These are phyloP conservation scores for Paulownia fortunei DNA, from an alignment of 257 asterid genomes.

Conservation along the genomic window DNA sequence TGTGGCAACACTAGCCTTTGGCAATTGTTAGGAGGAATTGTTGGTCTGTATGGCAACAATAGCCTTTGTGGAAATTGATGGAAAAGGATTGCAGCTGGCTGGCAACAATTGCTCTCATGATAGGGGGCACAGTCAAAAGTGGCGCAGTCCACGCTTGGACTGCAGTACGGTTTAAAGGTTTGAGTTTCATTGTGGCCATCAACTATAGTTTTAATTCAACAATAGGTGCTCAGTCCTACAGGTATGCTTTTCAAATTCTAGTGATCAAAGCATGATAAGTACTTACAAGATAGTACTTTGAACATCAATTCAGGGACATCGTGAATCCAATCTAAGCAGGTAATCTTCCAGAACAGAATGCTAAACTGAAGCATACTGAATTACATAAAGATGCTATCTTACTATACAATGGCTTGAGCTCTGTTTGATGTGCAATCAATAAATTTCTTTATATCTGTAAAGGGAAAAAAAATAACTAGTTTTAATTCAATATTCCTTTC, in stretches of 20 bases:
- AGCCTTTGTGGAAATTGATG: background rate
- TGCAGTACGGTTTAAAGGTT: background rate
- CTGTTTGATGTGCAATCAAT: background rate
- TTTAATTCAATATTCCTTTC: background rate
- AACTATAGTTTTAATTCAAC: background rate
- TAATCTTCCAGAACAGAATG: background rate
- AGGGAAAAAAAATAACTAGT: background rate
- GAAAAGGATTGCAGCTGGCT: too few relatives aligned
- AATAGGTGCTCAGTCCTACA: background rate
- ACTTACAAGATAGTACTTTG: background rate
- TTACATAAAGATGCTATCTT: background rate
- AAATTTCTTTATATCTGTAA: background rate
- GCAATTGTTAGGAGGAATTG: too few relatives aligned
- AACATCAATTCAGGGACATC: background rate
- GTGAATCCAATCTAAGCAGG: background rate
- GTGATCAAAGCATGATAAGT: constrained; percentile 1
- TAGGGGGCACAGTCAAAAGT: background rate
- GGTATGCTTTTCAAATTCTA: background rate
- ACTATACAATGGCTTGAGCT: constrained; percentile 5
- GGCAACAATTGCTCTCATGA: background rate
- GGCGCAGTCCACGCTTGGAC: background rate
- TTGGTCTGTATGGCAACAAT: background rate
- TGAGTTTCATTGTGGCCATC: background rate
- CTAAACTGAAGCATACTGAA: background rate
- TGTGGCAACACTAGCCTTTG: too few relatives aligned